Conservation (phyloP, 1,284 basidiomycete species). For the Malassezia brasiliensis region DNA sequence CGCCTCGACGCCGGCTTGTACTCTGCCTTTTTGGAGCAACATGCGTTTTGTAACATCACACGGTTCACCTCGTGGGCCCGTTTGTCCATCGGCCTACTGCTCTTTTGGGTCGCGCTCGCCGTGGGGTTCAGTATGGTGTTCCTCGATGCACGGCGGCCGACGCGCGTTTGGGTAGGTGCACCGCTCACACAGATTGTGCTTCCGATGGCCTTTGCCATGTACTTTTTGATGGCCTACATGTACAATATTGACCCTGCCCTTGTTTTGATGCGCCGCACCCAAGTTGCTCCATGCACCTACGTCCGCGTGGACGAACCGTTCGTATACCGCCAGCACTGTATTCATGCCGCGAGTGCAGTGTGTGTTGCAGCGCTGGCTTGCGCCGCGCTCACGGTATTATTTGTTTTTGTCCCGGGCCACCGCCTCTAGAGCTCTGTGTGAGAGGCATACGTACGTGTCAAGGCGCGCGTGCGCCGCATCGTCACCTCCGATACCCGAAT, state of each 20-base stretch:
- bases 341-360: conserved; percentile 72
- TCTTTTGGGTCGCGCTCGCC: conserved; percentile 83
- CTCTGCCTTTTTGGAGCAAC: conserved; percentile 76
- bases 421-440: conserved; percentile 53
- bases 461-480: background rate
- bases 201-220: conserved; percentile 78
- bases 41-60: conserved; percentile 93
- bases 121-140: conserved; percentile 85
- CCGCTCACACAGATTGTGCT: conserved; percentile 55
- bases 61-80: conserved; percentile 71
- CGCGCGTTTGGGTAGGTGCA: conserved; percentile 70
- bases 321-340: conserved; percentile 74
- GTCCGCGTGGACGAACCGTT: conserved; percentile 81
- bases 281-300: conserved; percentile 69
- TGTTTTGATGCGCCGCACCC: conserved; percentile 49
- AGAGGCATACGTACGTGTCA: background rate
- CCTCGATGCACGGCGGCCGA: conserved; percentile 77
- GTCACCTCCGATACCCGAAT: conserved; percentile 5
- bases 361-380: conserved; percentile 60
- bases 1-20: conserved; percentile 61
- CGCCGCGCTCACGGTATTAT: conserved; percentile 69
- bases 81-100: conserved; percentile 65
- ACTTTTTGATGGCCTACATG: conserved; percentile 82
- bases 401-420: conserved; percentile 85
- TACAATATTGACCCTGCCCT: conserved; percentile 87